phyloP scores from a whole-genome alignment of 2,329 filamentous ascomycete species.

The Clarireedia hainanense region DNA sequence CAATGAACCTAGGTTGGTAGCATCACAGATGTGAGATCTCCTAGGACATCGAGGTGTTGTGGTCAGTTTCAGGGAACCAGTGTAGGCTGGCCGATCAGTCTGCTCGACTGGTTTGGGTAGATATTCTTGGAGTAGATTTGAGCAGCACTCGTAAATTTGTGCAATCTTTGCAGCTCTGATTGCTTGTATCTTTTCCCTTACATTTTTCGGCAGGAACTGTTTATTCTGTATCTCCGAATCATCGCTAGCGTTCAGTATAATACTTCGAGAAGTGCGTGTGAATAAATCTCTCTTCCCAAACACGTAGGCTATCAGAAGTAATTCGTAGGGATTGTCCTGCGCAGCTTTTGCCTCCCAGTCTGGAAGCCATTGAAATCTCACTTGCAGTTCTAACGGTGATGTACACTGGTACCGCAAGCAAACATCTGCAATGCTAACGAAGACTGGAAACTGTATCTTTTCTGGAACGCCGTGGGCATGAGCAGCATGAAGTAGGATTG shows the following conservation, averaged over 20 bases:
- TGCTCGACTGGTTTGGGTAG: conserved; percentile 25
- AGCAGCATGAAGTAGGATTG: conserved; percentile 43
- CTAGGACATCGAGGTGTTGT: conserved; percentile 40
- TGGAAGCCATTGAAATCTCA: conserved; percentile 45
- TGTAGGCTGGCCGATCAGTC: conserved; percentile 13
- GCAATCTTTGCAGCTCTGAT: conserved; percentile 42
- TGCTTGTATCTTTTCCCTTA: conserved; percentile 42
- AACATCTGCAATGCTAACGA: conserved; percentile 44
- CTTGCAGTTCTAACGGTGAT: conserved; percentile 40
- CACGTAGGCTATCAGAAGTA: conserved; percentile 44
- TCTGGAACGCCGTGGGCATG: conserved; percentile 43
- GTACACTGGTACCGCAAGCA: conserved; percentile 45
- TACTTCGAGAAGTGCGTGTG: conserved; percentile 41
- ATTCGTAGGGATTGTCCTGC: conserved; percentile 42
- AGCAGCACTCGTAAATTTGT: conserved; percentile 42
- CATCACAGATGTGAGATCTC: conserved; percentile 43
- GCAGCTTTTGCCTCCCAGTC: conserved; percentile 40
- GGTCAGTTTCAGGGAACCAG: conserved; percentile 28
- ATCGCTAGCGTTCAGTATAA: conserved; percentile 38
- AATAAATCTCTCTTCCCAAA: conserved; percentile 44
- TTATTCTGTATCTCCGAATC: conserved; percentile 37
- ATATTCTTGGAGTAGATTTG: conserved; percentile 38
- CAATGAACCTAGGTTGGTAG: conserved; percentile 45
- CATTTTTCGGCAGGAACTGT: conserved; percentile 37
- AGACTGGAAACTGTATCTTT: conserved; percentile 39